These are phyloP conservation scores for Huntiella moniliformis DNA, from an alignment of 2,329 filamentous ascomycete genomes.

Conservation along the genomic window DNA sequence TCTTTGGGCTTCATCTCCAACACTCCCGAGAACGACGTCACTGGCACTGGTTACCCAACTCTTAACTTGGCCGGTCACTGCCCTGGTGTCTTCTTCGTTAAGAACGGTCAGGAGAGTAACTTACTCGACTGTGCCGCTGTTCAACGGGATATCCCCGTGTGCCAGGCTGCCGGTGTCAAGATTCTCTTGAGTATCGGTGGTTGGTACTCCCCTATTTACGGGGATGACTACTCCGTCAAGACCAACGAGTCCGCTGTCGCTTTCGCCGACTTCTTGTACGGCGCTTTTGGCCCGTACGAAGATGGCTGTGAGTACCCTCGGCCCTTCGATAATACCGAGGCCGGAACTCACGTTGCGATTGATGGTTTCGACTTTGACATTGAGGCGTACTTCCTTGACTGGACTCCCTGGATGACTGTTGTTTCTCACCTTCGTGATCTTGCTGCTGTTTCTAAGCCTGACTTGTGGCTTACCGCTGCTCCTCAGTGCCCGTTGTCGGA, in stretches of 20 bases:
- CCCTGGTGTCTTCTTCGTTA: conserved; percentile 16
- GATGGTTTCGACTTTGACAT: conserved; percentile 28
- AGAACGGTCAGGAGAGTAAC: conserved; percentile 14
- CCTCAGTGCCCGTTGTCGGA: conserved; percentile 24
- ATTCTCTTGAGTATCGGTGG: conserved; percentile 24
- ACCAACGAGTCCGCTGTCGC: conserved; percentile 17
- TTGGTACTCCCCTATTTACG: conserved; percentile 11
- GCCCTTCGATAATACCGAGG: conserved; percentile 18
- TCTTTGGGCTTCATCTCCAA: conserved; percentile 22
- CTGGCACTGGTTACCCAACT: conserved; percentile 20
- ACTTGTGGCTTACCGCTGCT: conserved; percentile 24
- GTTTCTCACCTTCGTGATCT: conserved; percentile 20
- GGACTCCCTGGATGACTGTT: conserved; percentile 22
- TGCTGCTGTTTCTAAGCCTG: conserved; percentile 14
- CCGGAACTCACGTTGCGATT: conserved; percentile 15
- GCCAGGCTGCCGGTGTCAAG: conserved; percentile 24
- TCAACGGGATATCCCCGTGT: conserved; percentile 23
- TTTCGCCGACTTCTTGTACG: conserved; percentile 23
- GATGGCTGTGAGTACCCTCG: conserved; percentile 19
- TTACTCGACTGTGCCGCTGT: conserved; percentile 21
- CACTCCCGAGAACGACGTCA: conserved; percentile 19
- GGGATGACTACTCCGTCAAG: conserved; percentile 19
- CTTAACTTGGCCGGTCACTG: conserved; percentile 25
- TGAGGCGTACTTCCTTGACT: conserved; percentile 18
- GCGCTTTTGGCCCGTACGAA: conserved; percentile 22